Conservation (phyloP, 2,329 filamentous ascomycete species). For the Alternaria angustiovoidea region DNA sequence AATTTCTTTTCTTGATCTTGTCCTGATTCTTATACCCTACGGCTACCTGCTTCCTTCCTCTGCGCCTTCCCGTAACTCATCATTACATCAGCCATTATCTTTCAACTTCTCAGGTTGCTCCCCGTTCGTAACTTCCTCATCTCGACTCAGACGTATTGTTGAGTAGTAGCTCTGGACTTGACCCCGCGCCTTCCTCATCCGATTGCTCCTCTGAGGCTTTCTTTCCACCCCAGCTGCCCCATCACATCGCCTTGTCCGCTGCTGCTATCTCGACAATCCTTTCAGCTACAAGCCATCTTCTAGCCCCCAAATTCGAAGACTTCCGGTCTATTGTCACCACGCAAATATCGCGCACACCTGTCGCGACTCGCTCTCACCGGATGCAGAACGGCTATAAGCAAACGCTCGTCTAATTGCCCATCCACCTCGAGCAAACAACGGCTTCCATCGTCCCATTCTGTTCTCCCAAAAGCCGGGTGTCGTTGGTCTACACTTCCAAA, state of each 20-base stretch:
- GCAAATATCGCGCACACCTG: not conserved
- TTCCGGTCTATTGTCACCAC: not conserved
- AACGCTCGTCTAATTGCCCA: conserved; percentile 1
- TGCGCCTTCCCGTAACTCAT: not conserved
- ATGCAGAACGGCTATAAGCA: not conserved
- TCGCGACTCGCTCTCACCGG: conserved; percentile 4
- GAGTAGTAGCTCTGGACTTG: not conserved
- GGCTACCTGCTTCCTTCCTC: not conserved
- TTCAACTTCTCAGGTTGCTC: not conserved
- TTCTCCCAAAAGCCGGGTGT: not conserved
- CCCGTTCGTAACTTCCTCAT: not conserved
- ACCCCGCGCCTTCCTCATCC: not conserved
- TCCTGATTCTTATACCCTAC: not conserved
- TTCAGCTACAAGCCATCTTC: not conserved
- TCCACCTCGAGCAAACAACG: conserved; percentile 8
- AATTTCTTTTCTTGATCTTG: not conserved
- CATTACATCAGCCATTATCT: not conserved
- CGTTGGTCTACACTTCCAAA: not conserved
- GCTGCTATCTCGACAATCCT: not conserved
- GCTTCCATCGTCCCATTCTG: not conserved
- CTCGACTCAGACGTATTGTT: not conserved
- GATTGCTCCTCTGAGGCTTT: not conserved
- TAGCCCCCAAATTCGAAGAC: no score
- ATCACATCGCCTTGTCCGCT: not conserved
- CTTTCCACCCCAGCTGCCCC: not conserved